Percentiles rank a stretch among this genome's conserved stretches.
Conservation (phyloP, 139 green algal genomes). For the Auxenochlorella protothecoides region DNA sequence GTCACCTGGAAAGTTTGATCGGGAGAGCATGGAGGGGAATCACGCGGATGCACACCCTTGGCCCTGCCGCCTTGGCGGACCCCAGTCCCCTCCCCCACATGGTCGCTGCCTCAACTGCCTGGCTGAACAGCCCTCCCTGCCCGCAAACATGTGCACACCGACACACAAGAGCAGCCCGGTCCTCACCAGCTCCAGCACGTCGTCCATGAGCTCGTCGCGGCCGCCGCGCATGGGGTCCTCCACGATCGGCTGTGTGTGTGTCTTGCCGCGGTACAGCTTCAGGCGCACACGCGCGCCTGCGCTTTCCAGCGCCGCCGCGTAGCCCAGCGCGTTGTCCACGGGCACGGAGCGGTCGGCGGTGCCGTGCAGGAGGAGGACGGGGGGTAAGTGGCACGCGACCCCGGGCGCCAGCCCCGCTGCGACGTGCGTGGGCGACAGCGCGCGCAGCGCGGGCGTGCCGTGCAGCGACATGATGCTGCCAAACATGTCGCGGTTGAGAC, state of each 20-base stretch:
- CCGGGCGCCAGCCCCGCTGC: constrained; percentile 1
- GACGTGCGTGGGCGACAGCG: constrained; percentile 52
- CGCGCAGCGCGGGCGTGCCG: constrained; percentile 30
- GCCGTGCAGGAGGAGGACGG: constrained; percentile 70
- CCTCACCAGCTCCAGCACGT: constrained; percentile 33
- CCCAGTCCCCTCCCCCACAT: too few relatives aligned
- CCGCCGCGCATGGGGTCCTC: constrained; percentile 47
- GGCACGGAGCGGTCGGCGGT: constrained; percentile 66
- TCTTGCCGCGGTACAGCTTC: constrained; percentile 37
- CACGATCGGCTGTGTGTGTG: constrained; percentile 46
- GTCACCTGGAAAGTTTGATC: constrained; percentile 4
- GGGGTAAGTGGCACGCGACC: constrained; percentile 28
- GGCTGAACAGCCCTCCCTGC: too few relatives aligned
- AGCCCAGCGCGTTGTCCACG: constrained; percentile 38
- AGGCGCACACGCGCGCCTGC: constrained; percentile 13
- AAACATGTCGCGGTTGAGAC: constrained; percentile 61
- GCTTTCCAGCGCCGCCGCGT: constrained; percentile 39
- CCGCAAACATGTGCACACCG: not conserved
- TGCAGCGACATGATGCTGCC: constrained; percentile 38
- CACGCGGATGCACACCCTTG: too few relatives aligned
- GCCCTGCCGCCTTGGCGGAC: too few relatives aligned
- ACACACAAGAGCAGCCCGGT: not conserved
- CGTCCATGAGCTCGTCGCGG: constrained; percentile 34
- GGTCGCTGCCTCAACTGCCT: too few relatives aligned
- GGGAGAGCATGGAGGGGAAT: too few relatives aligned